Evolutionary conservation across 495 filamentous ascomycete species (phyloP).

Genomic region (Rhypophila decipiens): DNA sequence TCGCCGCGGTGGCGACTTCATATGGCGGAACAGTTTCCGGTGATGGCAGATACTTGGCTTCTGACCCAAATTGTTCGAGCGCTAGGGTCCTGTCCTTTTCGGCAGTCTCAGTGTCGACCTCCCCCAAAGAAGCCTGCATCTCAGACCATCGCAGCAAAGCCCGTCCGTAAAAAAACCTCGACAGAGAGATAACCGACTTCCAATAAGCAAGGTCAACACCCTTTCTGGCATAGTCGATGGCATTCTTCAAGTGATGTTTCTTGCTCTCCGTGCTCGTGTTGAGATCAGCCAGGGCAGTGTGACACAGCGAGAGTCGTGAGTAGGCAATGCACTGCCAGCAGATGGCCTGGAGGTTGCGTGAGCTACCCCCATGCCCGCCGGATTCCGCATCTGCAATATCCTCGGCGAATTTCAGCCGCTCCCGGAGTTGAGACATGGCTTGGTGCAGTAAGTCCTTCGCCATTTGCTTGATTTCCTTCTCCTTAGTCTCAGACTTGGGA

Average conservation of each 20-base stretch:
- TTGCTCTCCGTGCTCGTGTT: not conserved
- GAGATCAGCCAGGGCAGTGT: constrained; percentile 2
- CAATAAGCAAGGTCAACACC: not conserved
- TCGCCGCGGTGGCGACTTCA: constrained; percentile 19
- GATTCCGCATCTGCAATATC: no score
- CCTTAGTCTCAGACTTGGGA: no score
- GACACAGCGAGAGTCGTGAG: constrained; percentile 16
- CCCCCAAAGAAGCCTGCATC: no score
- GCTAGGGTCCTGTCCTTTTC: constrained; percentile 5
- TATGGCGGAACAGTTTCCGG: no score
- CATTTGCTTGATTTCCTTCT: no score
- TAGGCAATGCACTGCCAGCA: no score
- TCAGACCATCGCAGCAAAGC: no score
- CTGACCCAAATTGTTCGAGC: not conserved
- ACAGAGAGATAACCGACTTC: constrained; percentile 1
- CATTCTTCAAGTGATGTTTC: not conserved
- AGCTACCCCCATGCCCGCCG: no score
- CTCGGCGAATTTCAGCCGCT: not conserved
- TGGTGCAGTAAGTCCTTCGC: not conserved
- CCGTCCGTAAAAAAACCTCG: constrained; percentile 8
- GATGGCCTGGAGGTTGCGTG: no score
- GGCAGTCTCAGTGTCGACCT: no score
- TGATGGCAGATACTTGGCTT: no score
- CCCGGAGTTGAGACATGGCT: not conserved
- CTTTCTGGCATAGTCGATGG: not conserved